Percentiles rank a stretch among this genome's conserved stretches.
phyloP scores from a whole-genome alignment of 192 early-diverging fungal species.

The Kickxella alabastrina region DNA sequence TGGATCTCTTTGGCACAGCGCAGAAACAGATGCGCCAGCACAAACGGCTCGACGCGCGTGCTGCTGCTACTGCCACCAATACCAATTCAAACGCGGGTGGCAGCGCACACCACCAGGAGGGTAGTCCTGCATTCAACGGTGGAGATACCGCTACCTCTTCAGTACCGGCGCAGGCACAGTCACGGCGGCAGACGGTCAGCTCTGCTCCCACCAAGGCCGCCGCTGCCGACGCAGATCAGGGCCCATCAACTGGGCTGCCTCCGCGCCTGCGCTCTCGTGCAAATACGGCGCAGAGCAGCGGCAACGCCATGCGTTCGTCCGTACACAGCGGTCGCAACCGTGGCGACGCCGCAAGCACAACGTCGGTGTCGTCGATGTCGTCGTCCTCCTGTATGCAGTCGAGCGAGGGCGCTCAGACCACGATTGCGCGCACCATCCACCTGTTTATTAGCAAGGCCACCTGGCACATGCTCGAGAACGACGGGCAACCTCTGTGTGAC shows the following conservation, averaged over 20 bases:
- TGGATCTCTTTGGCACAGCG: conserved; percentile 49
- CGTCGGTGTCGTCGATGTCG: conserved; percentile 16
- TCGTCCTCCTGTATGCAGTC: conserved; percentile 13
- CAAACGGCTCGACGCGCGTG: not conserved
- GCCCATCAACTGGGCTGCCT: not conserved
- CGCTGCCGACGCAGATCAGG: not conserved
- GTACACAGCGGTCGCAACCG: not conserved
- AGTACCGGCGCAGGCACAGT: not conserved
- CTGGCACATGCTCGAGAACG: conserved; percentile 73
- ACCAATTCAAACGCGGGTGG: not conserved
- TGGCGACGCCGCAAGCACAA: not conserved
- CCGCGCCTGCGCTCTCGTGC: not conserved
- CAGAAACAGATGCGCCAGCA: conserved; percentile 45
- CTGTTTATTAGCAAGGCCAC: conserved; percentile 63
- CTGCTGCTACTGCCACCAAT: too few relatives aligned
- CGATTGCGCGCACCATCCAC: conserved; percentile 56
- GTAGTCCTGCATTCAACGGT: too few relatives aligned
- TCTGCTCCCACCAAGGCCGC: not conserved
- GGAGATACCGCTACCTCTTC: not conserved
- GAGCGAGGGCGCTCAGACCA: conserved; percentile 49
- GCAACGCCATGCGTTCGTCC: not conserved
- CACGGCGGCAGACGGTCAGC: not conserved
- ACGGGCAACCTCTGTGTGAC: conserved; percentile 64
- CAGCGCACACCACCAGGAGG: not conserved
- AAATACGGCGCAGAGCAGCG: conserved; percentile 2